Evolutionary conservation across 495 filamentous ascomycete species (phyloP), one percentile per base, ranked within the genome.

Genomic region (Recurvomyces mirabilis): DNA sequence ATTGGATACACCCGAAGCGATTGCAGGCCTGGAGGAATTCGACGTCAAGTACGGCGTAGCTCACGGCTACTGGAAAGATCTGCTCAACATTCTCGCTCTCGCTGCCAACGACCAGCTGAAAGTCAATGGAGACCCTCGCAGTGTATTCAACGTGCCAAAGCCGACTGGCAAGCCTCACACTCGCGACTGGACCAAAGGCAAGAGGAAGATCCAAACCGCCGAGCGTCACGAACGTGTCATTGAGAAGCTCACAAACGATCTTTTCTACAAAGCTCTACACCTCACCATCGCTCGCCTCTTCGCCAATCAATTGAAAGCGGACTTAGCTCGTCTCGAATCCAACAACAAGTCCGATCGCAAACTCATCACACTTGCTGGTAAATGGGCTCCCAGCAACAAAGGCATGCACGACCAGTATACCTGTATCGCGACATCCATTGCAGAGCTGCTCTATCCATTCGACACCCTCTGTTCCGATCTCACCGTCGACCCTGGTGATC

Each of bases 31-130:
- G 2, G 3, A 35, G 2, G 39, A 47, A 29, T 46, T 44, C 13
- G 52, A 46, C 20, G 61, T 69, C 20, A 51, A 53, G 28, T 57
- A 63, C 34, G 67, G 67, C 15, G 64, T 60, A 7, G 55, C 65
- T 13, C 68, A 70, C 35, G 67, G 69, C 7, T 72, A 72, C 51
- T 71, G 67, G 65, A 68, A 70, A 46, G 68, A 71, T 43, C 56
- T 71, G 15, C 53, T 69, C 17, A 73, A 73, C 47, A 59, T 72
- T 21, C 51, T 73, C 6, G 62, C 51, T 5, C 55, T 73, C 1
- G 56, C 59, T 4, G 65, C 53, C 20, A 60, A 66, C 46, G 52
- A 55, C 21, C 47, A 61, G 44, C 56, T 70, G 10, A 46, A 55
- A 20, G 46, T 56, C 1, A 41, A 59, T 10, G 51, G 46, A 15